Percentiles rank a stretch among this genome's conserved stretches.
These are phyloP conservation scores for Cladosporium velox DNA, from an alignment of 2,329 filamentous ascomycete genomes.

Conservation along the genomic window DNA sequence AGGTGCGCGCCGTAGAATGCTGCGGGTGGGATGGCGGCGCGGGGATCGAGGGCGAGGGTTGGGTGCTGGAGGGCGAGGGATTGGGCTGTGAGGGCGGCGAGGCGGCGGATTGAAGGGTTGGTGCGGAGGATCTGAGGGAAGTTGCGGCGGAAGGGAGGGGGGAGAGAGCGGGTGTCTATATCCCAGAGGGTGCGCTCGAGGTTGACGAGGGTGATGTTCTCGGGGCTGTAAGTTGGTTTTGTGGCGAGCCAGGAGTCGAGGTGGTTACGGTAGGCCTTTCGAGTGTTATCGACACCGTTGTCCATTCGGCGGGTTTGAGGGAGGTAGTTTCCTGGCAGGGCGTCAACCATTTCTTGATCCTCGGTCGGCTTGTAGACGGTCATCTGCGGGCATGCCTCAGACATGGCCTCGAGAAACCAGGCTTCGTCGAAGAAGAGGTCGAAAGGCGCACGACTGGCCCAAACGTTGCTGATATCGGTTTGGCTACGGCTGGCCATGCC, in stretches of 20 bases:
- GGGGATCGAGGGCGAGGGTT: constrained; percentile 31
- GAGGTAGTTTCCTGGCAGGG: constrained; percentile 29
- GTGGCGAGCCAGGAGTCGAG: constrained; percentile 30
- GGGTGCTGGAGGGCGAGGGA: constrained; percentile 30
- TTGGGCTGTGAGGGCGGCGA: constrained; percentile 41
- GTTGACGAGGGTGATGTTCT: constrained; percentile 30
- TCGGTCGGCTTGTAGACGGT: constrained; percentile 28
- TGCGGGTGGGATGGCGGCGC: constrained; percentile 29
- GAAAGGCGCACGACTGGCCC: constrained; percentile 30
- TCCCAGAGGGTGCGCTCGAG: constrained; percentile 35
- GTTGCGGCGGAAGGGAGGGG: constrained; percentile 30
- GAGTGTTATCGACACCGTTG: constrained; percentile 24
- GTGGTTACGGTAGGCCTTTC: constrained; percentile 23
- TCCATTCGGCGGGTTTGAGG: constrained; percentile 31
- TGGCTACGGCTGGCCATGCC: constrained; percentile 25
- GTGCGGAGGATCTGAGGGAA: constrained; percentile 35
- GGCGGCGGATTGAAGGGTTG: constrained; percentile 27
- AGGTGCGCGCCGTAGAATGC: constrained; percentile 45
- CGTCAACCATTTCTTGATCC: constrained; percentile 21
- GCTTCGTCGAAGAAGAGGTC: constrained; percentile 34
- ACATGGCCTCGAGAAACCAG: constrained; percentile 31
- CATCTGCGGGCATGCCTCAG: constrained; percentile 32
- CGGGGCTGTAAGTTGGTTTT: constrained; percentile 20
- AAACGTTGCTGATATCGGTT: constrained; percentile 28
- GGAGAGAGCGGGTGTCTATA: constrained; percentile 35